Evolutionary conservation across 2,329 filamentous ascomycete species (phyloP), one percentile per base, ranked within the genome.

Genomic region (Fusarium concolor): DNA sequence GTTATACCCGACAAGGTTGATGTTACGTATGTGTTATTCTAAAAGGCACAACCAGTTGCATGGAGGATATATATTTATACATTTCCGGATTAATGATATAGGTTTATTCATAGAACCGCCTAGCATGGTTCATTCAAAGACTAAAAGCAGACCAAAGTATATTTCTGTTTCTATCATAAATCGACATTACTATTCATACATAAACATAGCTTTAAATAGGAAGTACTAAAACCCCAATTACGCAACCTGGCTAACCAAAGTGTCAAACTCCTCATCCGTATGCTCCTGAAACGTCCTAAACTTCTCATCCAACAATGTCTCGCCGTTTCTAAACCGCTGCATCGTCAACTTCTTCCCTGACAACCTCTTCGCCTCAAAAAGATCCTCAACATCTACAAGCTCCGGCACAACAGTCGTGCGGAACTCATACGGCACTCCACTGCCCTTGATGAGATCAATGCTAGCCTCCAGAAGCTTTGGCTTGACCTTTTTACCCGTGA

Each of bases 321-420:
- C 57, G 0, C 71, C 71, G 5, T 72, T 73, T 0, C 71, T 60
- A 7, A 73, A 73, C 3, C 49, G 50, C 18, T 73, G 71, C 31
- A 73, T 57, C 0, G 69, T 73, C n/a, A 73, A n/a, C 10, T 63
- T 69, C 4, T 69, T 63, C 2, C 71, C 71, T 0, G 71, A 68
- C 20, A 73, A 15, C 1, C 62, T 55, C 28, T 73, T 73, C 5
- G 69, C 71, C 7, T 72, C 71, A 11, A 71, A 73, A 3, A 73
- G 7, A 5, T 73, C 71, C 37, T 73, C 71, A 2, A 73, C 47
- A 4, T 73, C 71, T 6, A 73, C 44, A 1, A 73, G 41, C 5
- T 62, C 54, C 0, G 71, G 71, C 10, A 73, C 71, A 3, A 73
- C 67, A 0, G 71, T 73, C 1, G 71, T 73, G 0, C 71, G 69